Conservation (phyloP, 176 grass and related monocot genomes). For the Poa annua region DNA sequence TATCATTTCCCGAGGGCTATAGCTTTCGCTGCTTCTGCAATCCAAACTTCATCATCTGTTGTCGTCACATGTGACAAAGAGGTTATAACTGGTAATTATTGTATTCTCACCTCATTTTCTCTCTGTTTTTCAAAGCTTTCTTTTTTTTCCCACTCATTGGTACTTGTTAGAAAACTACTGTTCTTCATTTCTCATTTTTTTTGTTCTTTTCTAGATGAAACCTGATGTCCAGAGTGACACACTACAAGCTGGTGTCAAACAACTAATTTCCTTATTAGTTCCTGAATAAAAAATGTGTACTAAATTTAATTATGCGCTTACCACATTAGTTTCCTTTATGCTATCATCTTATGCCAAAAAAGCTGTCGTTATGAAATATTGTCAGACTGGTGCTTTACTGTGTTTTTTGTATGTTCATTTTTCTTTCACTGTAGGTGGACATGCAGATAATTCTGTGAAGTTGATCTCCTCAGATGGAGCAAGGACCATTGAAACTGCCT, state of each 20-base stretch:
- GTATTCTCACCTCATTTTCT: slow-evolving; percentile 22
- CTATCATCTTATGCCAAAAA: not conserved
- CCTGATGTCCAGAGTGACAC: slow-evolving; percentile 5
- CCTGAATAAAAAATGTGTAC: slow-evolving; percentile 27
- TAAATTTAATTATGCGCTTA: slow-evolving; percentile 12
- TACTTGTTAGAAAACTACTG: slow-evolving; percentile 22
- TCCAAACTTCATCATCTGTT: slow-evolving; percentile 66
- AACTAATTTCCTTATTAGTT: slow-evolving; percentile 25
- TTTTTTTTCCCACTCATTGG: slow-evolving; percentile 1
- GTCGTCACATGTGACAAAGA: slow-evolving; percentile 87
- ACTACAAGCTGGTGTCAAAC: slow-evolving; percentile 15
- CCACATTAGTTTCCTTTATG: slow-evolving; percentile 5
- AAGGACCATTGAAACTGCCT: slow-evolving; percentile 91
- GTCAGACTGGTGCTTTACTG: slow-evolving; percentile 24
- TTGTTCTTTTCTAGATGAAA: slow-evolving; percentile 29
- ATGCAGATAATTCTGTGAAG: slow-evolving; percentile 96
- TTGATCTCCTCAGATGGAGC: slow-evolving; percentile 89
- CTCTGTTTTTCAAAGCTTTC: not conserved
- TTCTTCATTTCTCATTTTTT: slow-evolving; percentile 16
- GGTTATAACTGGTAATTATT: slow-evolving; percentile 89
- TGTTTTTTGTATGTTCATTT: slow-evolving; percentile 23
- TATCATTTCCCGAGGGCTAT: slow-evolving; percentile 76
- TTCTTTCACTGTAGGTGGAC: slow-evolving; percentile 73
- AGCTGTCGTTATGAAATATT: slow-evolving; percentile 26
- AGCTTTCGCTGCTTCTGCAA: slow-evolving; percentile 80